Evolutionary conservation across 805 yeast genomes (phyloP).

Genomic region (Komagataella ulmi): DNA sequence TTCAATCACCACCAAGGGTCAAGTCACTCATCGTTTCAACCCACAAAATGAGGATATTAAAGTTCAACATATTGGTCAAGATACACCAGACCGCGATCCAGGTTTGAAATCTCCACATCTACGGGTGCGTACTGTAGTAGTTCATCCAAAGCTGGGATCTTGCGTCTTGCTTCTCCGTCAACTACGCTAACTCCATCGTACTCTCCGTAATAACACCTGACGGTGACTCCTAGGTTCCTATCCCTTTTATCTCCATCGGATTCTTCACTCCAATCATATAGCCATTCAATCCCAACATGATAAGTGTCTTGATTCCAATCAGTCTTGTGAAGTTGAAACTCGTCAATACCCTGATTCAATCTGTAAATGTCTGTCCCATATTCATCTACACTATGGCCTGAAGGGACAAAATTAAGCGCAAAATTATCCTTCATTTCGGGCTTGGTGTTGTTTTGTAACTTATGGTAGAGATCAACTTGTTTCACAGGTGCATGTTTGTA

Average conservation of each 20-base stretch:
- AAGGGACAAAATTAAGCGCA: slow-evolving; percentile 17
- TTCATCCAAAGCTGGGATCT: slow-evolving; percentile 64
- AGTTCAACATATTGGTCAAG: slow-evolving; percentile 1
- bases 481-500: slow-evolving; percentile 46
- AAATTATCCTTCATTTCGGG: slow-evolving; percentile 3
- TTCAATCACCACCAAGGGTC: neutral
- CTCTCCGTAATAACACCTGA: slow-evolving; percentile 75
- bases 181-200: slow-evolving; percentile 31
- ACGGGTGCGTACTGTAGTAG: slow-evolving; percentile 53
- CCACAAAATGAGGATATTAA: neutral
- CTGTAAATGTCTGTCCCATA: slow-evolving; percentile 28
- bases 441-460: slow-evolving; percentile 2
- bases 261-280: slow-evolving; percentile 25
- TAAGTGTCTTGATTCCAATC: slow-evolving; percentile 39
- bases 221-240: slow-evolving; percentile 33
- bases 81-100: slow-evolving; percentile 52
- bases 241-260: slow-evolving; percentile 18
- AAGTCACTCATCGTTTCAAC: neutral
- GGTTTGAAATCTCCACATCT: slow-evolving; percentile 51
- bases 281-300: slow-evolving; percentile 64
- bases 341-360: slow-evolving; percentile 48
- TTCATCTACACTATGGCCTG: slow-evolving; percentile 28
- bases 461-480: slow-evolving; percentile 36
- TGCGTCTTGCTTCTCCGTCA: slow-evolving; percentile 22
- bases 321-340: slow-evolving; percentile 49